These are phyloP conservation scores for Paspalum vaginatum DNA, from an alignment of 176 grass and related monocot genomes.

Conservation along the genomic window DNA sequence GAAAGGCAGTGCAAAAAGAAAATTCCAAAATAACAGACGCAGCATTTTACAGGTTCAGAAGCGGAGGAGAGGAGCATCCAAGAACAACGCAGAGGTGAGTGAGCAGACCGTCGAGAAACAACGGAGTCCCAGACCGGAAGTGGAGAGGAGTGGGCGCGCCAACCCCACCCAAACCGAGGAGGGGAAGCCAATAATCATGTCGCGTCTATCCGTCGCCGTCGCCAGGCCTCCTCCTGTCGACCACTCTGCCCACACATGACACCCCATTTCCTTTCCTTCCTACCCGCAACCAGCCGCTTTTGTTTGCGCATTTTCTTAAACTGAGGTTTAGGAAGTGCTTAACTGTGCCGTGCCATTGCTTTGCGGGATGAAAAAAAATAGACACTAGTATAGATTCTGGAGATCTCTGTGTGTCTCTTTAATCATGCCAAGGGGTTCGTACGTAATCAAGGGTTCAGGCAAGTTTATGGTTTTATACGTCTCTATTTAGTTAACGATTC, in stretches of 20 bases:
- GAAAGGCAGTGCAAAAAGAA: no score
- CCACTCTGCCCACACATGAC: background rate
- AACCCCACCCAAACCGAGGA: slow-evolving; percentile 38
- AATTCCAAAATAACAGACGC: no score
- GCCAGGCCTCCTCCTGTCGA: background rate
- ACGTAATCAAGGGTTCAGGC: no score
- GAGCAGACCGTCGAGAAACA: slow-evolving; percentile 18
- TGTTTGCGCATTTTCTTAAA: background rate
- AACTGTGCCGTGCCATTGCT: no score
- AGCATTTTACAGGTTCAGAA: no score
- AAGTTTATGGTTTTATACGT: no score
- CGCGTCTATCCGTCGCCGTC: background rate
- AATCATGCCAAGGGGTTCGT: no score
- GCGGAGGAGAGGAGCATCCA: no score
- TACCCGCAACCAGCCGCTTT: background rate
- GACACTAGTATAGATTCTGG: no score
- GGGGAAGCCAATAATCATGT: slow-evolving; percentile 33
- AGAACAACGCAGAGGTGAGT: slow-evolving; percentile 33
- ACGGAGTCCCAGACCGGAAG: background rate
- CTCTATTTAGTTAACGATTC: no score
- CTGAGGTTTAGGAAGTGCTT: background rate
- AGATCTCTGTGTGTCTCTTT: no score
- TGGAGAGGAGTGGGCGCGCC: slow-evolving; percentile 31
- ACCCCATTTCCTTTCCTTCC: slow-evolving; percentile 16
- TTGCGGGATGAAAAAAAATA: no score